These are phyloP conservation scores for Arctium minus DNA, from an alignment of 129 eudicot species.

Conservation along the genomic window DNA sequence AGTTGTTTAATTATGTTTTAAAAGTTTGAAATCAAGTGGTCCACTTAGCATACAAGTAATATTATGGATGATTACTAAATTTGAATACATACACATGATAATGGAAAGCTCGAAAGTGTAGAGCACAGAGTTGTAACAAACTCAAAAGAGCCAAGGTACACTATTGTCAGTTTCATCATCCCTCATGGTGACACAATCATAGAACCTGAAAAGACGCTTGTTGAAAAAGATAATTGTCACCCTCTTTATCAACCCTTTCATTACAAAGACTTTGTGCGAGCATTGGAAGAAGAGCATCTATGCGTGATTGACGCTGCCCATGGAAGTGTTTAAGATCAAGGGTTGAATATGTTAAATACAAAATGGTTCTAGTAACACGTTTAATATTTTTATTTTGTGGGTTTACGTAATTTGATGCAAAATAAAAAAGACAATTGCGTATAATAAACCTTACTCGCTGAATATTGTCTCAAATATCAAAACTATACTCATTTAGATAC, in stretches of 20 bases:
- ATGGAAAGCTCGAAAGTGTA: conserved; percentile 47
- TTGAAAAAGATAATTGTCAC: background rate
- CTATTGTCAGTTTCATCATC: conserved; percentile 37
- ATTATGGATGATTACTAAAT: background rate
- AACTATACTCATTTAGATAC: background rate
- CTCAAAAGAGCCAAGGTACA: background rate
- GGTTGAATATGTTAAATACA: background rate
- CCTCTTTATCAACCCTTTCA: background rate
- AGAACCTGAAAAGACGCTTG: conserved; percentile 40
- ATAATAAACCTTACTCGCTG: background rate
- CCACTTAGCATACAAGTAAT: background rate
- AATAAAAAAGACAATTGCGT: background rate
- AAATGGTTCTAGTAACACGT: background rate
- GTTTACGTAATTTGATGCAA: background rate
- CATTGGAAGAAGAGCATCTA: background rate
- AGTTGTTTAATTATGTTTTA: background rate
- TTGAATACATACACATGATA: background rate
- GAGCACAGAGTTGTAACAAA: conserved; percentile 51
- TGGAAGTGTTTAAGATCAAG: background rate
- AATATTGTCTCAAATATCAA: background rate
- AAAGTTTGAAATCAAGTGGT: background rate
- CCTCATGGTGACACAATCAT: conserved; percentile 37
- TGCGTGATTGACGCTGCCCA: background rate
- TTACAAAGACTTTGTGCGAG: conserved; percentile 1
- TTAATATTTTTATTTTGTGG: background rate